Evolutionary conservation across 768 basidiomycete species (phyloP), one percentile per base, ranked within the genome.

Genomic region (Pleurotus djamor): DNA sequence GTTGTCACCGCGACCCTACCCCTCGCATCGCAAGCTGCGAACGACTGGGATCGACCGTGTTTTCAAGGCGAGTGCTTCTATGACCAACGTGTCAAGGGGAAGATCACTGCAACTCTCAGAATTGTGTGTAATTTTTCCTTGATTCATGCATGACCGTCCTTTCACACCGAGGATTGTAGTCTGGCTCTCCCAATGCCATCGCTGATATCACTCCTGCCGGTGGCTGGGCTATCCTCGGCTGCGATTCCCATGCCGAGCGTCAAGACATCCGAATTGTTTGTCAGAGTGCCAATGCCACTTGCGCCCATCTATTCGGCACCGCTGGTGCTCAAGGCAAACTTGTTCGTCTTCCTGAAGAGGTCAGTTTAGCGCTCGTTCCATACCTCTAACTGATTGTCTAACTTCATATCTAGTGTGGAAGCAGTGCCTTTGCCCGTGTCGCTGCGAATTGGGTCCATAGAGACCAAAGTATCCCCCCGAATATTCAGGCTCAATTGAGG

Each of bases 321-420:
- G 51, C 16, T n/a, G 58, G 74, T 12, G 72, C 73, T 5, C 72
- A 64, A 49, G 70, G 71, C 41, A 79, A 75, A 45, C 59, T 78
- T 34, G 72, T 76, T 35, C 68, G 74, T 21, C 61, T 76, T 0
- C 75, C 76, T 0, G 69, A 76, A 48, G 64, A 64, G 52, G 76
- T 75, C 41, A 34, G 69, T 65, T 32, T 34, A 41, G 34, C 51
- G 21, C 32, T 14, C 21, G 21, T 41, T 41, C 38, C 38, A 2
- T 41, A 10, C 38, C 38, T 41, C 38, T 41, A 3, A 10, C 34
- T 38, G 8, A 41, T 28, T 12, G 13, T 28, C 16, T 17, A 6
- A 3, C 13, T 14, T 9, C 1, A n/a, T 54, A 21, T 14, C 28
- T 51, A 69, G 68, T 69, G 68, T 45, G 68, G 68, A 10, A 52